Base-by-base conservation (phyloP, 1,139 yeast genomes). In the Hyphopichia buzzinii region DNA sequence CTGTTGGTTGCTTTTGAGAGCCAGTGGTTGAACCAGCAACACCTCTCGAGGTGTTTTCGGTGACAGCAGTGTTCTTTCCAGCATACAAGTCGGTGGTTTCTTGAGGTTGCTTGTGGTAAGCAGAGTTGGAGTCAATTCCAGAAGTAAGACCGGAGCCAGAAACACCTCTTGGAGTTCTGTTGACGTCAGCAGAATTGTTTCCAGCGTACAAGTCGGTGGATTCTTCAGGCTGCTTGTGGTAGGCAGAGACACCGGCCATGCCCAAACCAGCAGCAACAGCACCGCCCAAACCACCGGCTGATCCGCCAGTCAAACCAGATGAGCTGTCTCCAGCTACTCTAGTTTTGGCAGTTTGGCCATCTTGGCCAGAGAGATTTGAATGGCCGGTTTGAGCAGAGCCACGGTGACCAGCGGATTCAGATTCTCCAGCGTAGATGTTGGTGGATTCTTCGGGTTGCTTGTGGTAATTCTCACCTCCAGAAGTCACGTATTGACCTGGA, bases 121-220 rank as follows among this genome's bases (percentile, higher is more conserved):
- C 34, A 26, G 32, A 40, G 35, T 23, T 29, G 22, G 33, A 35
- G 12, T 39, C 29, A 7, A 43, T 46, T 12, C 44, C 46, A 27
- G 29, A 38, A 25, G 49, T 52, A 28, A 47, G 40, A 29, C 50
- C 50, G 34, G 46, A 44, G 31, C 39, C 38, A 16, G 37, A 34
- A 14, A 38, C 38, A n/a, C 39, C 40, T 21, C n/a, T n/a, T n/a
- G n/a, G n/a, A n/a, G n/a, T n/a, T n/a, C n/a, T n/a, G 23, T 10
- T 19, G 23, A 7, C 10, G 23, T 19, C 23, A 6, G 6, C 10
- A 6, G 6, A 7, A 6, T 29, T 17, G 12, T 15, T 12, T 7
- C 23, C 26, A 5, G 8, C 27, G 19, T 29, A 29, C 13, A 22
- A n/a, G 13, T 29, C n/a, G 14, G 26, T 21, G 7, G 26, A 11